Percentiles rank a stretch among this genome's conserved stretches.
Evolutionary conservation across 345 rosid species (phyloP).

Genomic region (Salix dunnii): DNA sequence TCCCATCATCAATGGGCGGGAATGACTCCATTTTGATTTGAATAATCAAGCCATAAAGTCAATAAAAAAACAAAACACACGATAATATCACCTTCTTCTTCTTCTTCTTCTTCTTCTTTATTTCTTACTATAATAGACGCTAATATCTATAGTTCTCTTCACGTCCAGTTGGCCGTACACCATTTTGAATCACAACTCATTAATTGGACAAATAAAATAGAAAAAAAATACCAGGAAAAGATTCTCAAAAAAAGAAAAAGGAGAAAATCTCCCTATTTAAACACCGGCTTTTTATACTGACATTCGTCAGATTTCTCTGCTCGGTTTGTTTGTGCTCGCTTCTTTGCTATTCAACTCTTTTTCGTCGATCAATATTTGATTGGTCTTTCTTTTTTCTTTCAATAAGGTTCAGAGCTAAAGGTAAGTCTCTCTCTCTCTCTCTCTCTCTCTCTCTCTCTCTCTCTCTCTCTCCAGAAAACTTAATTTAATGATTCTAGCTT

Average conservation of each 20-base stretch:
- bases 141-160: neutral
- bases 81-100: neutral
- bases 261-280: neutral
- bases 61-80: neutral
- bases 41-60: neutral
- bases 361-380: neutral
- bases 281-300: neutral
- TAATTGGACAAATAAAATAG: neutral
- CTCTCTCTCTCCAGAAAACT: neutral
- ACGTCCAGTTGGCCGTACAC: neutral
- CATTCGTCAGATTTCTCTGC: neutral
- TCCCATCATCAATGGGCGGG: neutral
- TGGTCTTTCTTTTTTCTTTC: neutral
- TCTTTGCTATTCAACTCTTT: neutral
- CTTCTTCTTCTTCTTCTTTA: neutral
- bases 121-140: neutral
- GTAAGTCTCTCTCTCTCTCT: neutral
- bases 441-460: neutral
- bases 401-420: neutral
- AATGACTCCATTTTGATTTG: neutral
- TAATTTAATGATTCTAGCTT: neutral
- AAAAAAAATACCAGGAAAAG: neutral
- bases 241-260: neutral
- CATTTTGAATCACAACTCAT: neutral
- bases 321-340: neutral